These are phyloP conservation scores for Gossypium anomalum DNA, from an alignment of 345 rosid genomes.

Conservation along the genomic window DNA sequence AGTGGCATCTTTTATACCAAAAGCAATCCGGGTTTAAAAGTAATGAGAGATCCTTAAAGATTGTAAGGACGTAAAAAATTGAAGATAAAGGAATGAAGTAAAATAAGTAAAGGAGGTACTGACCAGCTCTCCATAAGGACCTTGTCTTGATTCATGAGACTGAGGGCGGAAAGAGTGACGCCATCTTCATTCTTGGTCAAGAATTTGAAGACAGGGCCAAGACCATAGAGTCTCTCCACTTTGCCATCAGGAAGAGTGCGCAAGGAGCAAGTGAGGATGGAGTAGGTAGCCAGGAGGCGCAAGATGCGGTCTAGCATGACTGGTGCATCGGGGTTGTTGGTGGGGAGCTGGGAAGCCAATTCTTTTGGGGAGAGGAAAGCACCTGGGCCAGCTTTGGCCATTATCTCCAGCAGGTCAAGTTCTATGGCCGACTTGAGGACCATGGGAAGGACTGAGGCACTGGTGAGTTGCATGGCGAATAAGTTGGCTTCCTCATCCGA, in stretches of 20 bases:
- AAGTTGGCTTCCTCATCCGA: slow-evolving; percentile 69
- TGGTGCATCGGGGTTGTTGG: slow-evolving; percentile 71
- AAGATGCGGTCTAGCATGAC: slow-evolving; percentile 71
- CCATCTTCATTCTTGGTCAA: slow-evolving; percentile 77
- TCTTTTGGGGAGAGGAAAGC: slow-evolving; percentile 55
- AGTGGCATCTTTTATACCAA: no score
- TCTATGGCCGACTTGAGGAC: slow-evolving; percentile 82
- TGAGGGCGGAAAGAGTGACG: slow-evolving; percentile 61
- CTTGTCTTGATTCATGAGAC: slow-evolving; percentile 85
- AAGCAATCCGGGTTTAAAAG: no score
- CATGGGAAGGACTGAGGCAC: slow-evolving; percentile 84
- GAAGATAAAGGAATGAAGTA: neutral
- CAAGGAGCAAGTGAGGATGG: slow-evolving; percentile 49
- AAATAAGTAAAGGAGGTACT: neutral
- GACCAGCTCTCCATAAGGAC: slow-evolving; percentile 96
- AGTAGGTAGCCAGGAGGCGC: slow-evolving; percentile 66
- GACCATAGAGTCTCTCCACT: slow-evolving; percentile 57
- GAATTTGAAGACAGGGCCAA: slow-evolving; percentile 77
- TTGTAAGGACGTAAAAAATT: neutral
- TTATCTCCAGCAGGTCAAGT: slow-evolving; percentile 81
- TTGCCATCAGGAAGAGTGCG: slow-evolving; percentile 38
- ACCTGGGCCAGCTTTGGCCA: slow-evolving; percentile 52
- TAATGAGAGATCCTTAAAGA: no score
- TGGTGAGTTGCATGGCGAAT: slow-evolving; percentile 67
- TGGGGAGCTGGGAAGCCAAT: slow-evolving; percentile 64